Evolutionary conservation across 805 yeast genomes (phyloP).

Genomic region (Groenewaldozyma salmanticensis): DNA sequence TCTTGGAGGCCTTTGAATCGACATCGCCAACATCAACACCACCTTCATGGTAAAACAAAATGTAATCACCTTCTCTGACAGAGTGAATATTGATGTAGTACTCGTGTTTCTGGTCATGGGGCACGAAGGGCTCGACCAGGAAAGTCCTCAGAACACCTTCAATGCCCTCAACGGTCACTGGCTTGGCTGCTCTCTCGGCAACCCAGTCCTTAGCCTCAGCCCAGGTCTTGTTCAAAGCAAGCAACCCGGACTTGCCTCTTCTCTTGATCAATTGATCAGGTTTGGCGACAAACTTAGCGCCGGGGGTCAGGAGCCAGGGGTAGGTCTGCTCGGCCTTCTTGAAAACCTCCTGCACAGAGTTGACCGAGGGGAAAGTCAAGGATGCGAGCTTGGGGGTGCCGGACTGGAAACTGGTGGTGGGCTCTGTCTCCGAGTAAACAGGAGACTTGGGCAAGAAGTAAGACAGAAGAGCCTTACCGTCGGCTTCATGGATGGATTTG

Average conservation of each 20-base stretch:
- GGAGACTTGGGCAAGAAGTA: constrained; percentile 34
- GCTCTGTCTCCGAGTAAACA: constrained; percentile 25
- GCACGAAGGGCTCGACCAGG: constrained; percentile 39
- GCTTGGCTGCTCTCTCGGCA: constrained; percentile 32
- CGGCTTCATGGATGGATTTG: constrained; percentile 37
- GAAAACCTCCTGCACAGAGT: constrained; percentile 26
- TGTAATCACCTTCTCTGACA: constrained; percentile 39
- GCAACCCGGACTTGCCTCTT: constrained; percentile 36
- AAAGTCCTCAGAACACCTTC: constrained; percentile 32
- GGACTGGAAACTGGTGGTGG: constrained; percentile 24
- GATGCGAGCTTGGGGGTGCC: constrained; percentile 30
- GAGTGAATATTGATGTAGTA: constrained; percentile 41
- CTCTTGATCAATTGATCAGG: constrained; percentile 40
- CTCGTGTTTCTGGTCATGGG: constrained; percentile 37
- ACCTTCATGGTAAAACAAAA: constrained; percentile 39
- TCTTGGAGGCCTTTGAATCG: constrained; percentile 36
- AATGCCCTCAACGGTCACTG: constrained; percentile 33
- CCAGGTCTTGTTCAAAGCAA: constrained; percentile 37
- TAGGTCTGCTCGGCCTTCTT: constrained; percentile 29
- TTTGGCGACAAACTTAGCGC: constrained; percentile 35
- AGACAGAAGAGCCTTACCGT: constrained; percentile 36
- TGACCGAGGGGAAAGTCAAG: constrained; percentile 27
- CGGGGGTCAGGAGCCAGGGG: constrained; percentile 32
- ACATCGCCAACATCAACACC: constrained; percentile 41
- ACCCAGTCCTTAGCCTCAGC: constrained; percentile 35